Evolutionary conservation across 2,329 filamentous ascomycete genomes (phyloP), one percentile per base, ranked within the genome.

Genomic region (Seiridium cupressi): DNA sequence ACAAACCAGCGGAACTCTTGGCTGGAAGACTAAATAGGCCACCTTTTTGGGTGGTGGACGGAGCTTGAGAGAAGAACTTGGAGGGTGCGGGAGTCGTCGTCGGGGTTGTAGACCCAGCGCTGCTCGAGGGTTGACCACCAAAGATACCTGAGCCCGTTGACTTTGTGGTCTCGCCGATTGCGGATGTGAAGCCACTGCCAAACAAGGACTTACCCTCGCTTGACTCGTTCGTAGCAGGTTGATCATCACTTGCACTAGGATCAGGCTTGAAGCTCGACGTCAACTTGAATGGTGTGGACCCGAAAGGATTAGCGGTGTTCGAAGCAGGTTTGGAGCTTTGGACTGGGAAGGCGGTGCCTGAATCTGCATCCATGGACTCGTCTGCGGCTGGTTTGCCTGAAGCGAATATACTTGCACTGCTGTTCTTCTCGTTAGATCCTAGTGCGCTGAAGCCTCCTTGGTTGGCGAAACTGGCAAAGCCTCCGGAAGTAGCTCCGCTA

Each of bases 201-300:
- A 91, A 90, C 64, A 89, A 65, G 2, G 76, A 79, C 4, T 79
- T 79, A 10, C 77, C 77, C n/a, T 74, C 73, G 26, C 71, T 66
- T n/a, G 73, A 72, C 31, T 73, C 70, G 31, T 74, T 70, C 13
- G 82, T 76, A 62, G 83, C 84, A 7, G 82, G 79, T 42, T 81
- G 74, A 60, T 89, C 85, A 32, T 89, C 82, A 60, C 85, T 86
- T 1, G 84, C 79, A 49, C 81, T 80, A 5, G 84, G 81, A 64
- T 91, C 88, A 7, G 81, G 80, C 67, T 87, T 86, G 75, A 92
- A 92, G 1, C 84, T 87, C 36, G 85, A 88, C 44, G 83, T 82
- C 13, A 92, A 77, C 65, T 89, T 89, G 75, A 92, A 92, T 0
- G 84, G 81, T 13, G 77, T 74, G n/a, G 80, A 80, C 34, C 79